Conservation (phyloP, 23 red algal genomes). For the Gracilaria vermiculophylla region DNA sequence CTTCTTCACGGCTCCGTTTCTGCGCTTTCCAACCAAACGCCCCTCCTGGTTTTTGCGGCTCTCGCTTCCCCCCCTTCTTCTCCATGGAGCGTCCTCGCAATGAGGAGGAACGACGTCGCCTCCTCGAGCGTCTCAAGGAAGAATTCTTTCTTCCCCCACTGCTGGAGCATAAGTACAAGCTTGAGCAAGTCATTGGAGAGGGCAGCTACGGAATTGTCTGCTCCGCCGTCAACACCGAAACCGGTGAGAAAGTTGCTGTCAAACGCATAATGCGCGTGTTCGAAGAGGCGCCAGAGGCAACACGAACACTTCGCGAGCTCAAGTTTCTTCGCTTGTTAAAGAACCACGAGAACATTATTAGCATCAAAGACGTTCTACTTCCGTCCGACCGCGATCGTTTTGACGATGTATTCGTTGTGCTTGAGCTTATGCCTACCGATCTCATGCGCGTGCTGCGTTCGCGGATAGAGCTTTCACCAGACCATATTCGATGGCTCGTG, state of each 20-base stretch:
- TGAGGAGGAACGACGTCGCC: conserved; percentile 66
- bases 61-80: not conserved
- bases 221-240: conserved; percentile 84
- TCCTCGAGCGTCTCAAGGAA: conserved; percentile 58
- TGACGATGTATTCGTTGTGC: conserved; percentile 97
- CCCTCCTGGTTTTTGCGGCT: no score
- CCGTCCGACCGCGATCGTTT: conserved; percentile 84
- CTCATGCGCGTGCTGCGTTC: conserved; percentile 85
- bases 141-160: conserved; percentile 77
- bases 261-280: conserved; percentile 92
- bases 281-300: conserved; percentile 77
- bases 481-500: conserved; percentile 91
- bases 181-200: conserved; percentile 75
- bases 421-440: conserved; percentile 94
- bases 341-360: conserved; percentile 84
- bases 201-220: conserved; percentile 90
- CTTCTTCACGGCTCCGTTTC: no score
- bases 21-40: no score
- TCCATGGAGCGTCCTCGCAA: conserved; percentile 35
- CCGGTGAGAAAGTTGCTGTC: conserved; percentile 82
- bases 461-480: conserved; percentile 68
- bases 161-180: conserved; percentile 53
- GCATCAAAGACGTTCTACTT: conserved; percentile 86
- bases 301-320: conserved; percentile 77
- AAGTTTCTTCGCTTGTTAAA: conserved; percentile 88